phyloP scores from a whole-genome alignment of 2,329 filamentous ascomycete genomes.

The Shiraia bambusicola region DNA sequence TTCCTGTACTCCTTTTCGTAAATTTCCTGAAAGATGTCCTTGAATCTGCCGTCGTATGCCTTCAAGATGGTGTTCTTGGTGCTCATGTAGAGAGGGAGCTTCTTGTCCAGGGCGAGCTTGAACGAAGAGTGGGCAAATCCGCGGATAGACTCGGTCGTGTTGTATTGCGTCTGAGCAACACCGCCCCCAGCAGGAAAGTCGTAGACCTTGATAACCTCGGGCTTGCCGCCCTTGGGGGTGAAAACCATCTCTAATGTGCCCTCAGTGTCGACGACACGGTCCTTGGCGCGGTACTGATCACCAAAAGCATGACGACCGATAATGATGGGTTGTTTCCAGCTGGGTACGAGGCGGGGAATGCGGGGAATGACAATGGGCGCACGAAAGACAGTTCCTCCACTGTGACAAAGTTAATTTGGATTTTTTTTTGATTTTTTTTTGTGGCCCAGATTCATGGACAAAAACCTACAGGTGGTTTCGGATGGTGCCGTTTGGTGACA shows the following conservation, averaged over 20 bases:
- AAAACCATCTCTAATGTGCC: slow-evolving; percentile 94
- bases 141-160: slow-evolving; percentile 91
- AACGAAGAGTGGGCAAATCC: slow-evolving; percentile 96
- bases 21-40: slow-evolving; percentile 98
- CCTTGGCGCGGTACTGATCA: slow-evolving; percentile 97
- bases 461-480: slow-evolving; percentile 60
- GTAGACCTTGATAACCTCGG: slow-evolving; percentile 85
- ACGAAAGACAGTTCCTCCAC: slow-evolving; percentile 95
- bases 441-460: background rate
- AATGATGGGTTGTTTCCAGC: slow-evolving; percentile 99
- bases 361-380: slow-evolving; percentile 96
- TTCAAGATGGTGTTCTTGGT: slow-evolving; percentile 99
- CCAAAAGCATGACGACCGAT: slow-evolving; percentile 98
- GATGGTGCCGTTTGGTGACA: slow-evolving; percentile 91
- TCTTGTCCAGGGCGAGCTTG: slow-evolving; percentile 88
- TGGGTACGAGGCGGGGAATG: slow-evolving; percentile 89
- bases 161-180: slow-evolving; percentile 95
- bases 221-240: slow-evolving; percentile 78
- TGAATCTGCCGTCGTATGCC: slow-evolving; percentile 97
- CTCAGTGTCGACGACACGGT: slow-evolving; percentile 76
- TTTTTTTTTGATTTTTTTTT: no score
- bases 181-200: slow-evolving; percentile 85
- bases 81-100: slow-evolving; percentile 96
- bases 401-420: slow-evolving; percentile 30
- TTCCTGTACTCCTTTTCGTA: slow-evolving; percentile 86